Base-by-base conservation (phyloP, 768 basidiomycete species). In the Auricularia auricula-judae region DNA sequence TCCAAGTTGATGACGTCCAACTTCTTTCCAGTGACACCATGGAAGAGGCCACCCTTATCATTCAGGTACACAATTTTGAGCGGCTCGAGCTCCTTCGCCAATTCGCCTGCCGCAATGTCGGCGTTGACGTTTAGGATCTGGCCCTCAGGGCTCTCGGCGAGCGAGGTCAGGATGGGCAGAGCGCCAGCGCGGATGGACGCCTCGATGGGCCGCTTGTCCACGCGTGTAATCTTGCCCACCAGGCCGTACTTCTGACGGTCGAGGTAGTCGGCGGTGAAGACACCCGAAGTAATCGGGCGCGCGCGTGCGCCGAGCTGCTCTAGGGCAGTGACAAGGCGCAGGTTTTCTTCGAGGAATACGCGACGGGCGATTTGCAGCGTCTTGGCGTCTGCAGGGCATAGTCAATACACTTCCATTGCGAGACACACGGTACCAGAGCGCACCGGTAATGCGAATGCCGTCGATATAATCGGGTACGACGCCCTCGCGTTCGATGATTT, bases 111-210 rank as follows among this genome's bases (percentile, higher is more conserved):
- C 1, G 97, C 97, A 67, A 98, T 91, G 74, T 99, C 97, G 23
- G 97, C 97, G 72, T 98, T 99, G 74, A 99, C 97, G 71, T 99
- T 99, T 67, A 98, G 81, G 70, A 99, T 94, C 75, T 99, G 97
- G n/a, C 97, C 97, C 39, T 97, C 93, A 23, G 86, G 82, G 39
- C 91, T 90, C 77, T 98, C 97, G 4, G 97, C 96, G 62, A 99
- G 80, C 74, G 88, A 91, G 68, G 94, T 98, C 21, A 98, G 81
- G 76, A 99, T 97, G 65, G 97, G 97, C 33, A 99, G 82, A 23
- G 93, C 94, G 36, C 97, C 96, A 1, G 96, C 94, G 58, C 92
- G 86, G 74, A 99, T 99, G 60, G 95, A 87, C 2, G 95, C 96
- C 76, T 99, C 97, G 65, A 99, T 84, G 35, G 97, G 95, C 36